phyloP scores from a whole-genome alignment of 2,329 filamentous ascomycete species.

The Bipolaris gigantea region DNA sequence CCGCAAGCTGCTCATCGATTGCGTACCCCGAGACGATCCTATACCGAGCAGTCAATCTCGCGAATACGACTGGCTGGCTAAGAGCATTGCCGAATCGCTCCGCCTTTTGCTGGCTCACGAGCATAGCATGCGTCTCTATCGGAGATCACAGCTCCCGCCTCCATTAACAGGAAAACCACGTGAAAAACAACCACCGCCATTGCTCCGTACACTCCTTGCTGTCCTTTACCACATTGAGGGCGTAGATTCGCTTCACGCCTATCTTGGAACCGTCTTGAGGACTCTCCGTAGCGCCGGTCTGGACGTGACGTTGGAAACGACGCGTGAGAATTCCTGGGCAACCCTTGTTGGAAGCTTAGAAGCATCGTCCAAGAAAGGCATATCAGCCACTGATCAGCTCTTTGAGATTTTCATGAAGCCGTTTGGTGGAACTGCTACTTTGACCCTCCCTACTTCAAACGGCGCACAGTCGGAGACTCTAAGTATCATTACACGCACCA shows the following conservation, averaged over 20 bases:
- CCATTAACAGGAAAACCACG: constrained; percentile 57
- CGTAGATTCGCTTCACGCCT: constrained; percentile 41
- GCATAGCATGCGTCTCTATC: constrained; percentile 73
- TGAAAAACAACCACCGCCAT: constrained; percentile 55
- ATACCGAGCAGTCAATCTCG: constrained; percentile 21
- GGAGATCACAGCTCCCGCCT: constrained; percentile 66
- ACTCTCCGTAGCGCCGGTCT: constrained; percentile 37
- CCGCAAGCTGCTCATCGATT: constrained; percentile 67
- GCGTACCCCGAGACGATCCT: constrained; percentile 63
- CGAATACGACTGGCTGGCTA: constrained; percentile 56
- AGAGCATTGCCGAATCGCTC: constrained; percentile 67
- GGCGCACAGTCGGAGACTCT: constrained; percentile 27
- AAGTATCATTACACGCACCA: constrained; percentile 35
- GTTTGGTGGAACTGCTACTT: constrained; percentile 32
- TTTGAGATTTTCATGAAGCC: constrained; percentile 35
- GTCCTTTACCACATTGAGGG: constrained; percentile 55
- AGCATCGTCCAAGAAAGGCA: constrained; percentile 27
- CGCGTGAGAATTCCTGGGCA: constrained; percentile 33
- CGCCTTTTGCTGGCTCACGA: constrained; percentile 77
- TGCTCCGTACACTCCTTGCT: constrained; percentile 62
- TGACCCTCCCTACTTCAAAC: constrained; percentile 30
- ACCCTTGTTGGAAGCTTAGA: constrained; percentile 34
- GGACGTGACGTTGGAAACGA: constrained; percentile 28
- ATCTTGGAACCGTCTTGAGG: constrained; percentile 29
- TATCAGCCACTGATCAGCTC: constrained; percentile 39